Percentiles rank a stretch among this genome's conserved stretches.
Conservation (phyloP, 768 basidiomycete genomes). For the Jaapia argillacea region DNA sequence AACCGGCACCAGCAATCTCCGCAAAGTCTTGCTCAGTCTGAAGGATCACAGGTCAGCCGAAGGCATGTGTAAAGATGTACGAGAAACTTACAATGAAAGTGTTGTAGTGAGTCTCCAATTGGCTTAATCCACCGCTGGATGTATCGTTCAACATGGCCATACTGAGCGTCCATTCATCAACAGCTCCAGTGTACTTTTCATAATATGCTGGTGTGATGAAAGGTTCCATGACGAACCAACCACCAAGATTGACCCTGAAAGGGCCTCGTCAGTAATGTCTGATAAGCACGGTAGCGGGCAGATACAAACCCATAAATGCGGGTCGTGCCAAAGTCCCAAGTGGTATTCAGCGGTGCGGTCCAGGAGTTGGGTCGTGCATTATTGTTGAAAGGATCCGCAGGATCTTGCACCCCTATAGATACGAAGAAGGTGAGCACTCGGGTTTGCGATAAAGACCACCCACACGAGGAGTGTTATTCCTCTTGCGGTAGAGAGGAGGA, state of each 20-base stretch:
- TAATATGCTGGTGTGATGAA: slow-evolving; percentile 61
- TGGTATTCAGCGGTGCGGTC: slow-evolving; percentile 69
- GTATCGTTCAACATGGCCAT: slow-evolving; percentile 55
- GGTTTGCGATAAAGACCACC: too few species aligned
- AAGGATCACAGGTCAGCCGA: background rate
- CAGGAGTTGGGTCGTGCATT: slow-evolving; percentile 67
- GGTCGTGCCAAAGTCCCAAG: slow-evolving; percentile 62
- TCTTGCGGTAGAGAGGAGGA: too few species aligned
- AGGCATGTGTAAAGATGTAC: background rate
- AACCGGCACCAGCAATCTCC: slow-evolving; percentile 76
- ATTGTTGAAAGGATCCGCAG: slow-evolving; percentile 67
- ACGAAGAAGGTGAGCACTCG: too few species aligned
- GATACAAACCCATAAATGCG: slow-evolving; percentile 44
- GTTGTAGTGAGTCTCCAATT: slow-evolving; percentile 68
- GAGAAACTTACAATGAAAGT: slow-evolving; percentile 63
- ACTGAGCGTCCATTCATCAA: slow-evolving; percentile 65
- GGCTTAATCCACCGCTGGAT: slow-evolving; percentile 49
- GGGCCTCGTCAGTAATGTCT: background rate
- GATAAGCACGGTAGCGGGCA: slow-evolving; percentile 1
- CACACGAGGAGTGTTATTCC: too few species aligned
- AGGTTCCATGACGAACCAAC: slow-evolving; percentile 70
- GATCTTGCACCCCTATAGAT: slow-evolving; percentile 49
- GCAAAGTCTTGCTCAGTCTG: slow-evolving; percentile 89
- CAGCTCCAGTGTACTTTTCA: slow-evolving; percentile 43
- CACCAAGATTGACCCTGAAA: slow-evolving; percentile 59